A percentile compares a stretch with the other conserved stretches of the same genome.
Conservation (phyloP, 2,329 filamentous ascomycete species). For the Cryphonectria carpinicola region DNA sequence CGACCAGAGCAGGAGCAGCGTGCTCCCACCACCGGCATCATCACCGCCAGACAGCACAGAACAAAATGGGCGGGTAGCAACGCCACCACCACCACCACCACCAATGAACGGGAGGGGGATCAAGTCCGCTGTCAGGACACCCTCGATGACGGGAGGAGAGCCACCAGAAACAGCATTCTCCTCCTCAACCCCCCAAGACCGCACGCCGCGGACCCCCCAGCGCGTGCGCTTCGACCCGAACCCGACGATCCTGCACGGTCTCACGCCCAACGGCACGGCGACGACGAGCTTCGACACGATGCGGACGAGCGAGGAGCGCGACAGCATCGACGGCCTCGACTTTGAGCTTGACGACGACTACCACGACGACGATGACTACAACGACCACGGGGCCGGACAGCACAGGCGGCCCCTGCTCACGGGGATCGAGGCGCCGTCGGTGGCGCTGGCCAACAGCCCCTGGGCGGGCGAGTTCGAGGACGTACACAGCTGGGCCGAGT, state of each 20-base stretch:
- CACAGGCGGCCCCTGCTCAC: slow-evolving; percentile 76
- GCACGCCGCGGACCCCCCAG: slow-evolving; percentile 67
- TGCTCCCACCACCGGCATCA: neutral
- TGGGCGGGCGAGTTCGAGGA: slow-evolving; percentile 45
- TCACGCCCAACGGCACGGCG: slow-evolving; percentile 27
- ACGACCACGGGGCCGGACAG: slow-evolving; percentile 47
- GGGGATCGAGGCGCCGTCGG: slow-evolving; percentile 80
- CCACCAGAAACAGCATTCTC: neutral
- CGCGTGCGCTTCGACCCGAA: slow-evolving; percentile 74
- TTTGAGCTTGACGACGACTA: slow-evolving; percentile 38
- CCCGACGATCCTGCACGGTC: slow-evolving; percentile 44
- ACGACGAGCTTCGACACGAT: slow-evolving; percentile 28
- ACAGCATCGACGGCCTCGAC: slow-evolving; percentile 37
- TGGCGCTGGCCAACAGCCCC: slow-evolving; percentile 65
- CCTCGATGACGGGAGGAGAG: neutral
- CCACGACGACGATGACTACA: slow-evolving; percentile 34
- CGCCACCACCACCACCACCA: slow-evolving; percentile 2
- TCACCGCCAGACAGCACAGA: neutral
- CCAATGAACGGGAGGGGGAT: slow-evolving; percentile 27
- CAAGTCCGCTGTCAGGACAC: slow-evolving; percentile 28
- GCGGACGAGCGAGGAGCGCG: slow-evolving; percentile 25
- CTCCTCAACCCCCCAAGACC: slow-evolving; percentile 2
- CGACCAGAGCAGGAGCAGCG: slow-evolving; percentile 15
- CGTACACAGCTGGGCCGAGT: slow-evolving; percentile 53
- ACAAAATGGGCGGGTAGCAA: slow-evolving; percentile 19